These are phyloP conservation scores for Globisporangium echinulatum DNA, from an alignment of 352 stramenopile species.

Conservation along the genomic window DNA sequence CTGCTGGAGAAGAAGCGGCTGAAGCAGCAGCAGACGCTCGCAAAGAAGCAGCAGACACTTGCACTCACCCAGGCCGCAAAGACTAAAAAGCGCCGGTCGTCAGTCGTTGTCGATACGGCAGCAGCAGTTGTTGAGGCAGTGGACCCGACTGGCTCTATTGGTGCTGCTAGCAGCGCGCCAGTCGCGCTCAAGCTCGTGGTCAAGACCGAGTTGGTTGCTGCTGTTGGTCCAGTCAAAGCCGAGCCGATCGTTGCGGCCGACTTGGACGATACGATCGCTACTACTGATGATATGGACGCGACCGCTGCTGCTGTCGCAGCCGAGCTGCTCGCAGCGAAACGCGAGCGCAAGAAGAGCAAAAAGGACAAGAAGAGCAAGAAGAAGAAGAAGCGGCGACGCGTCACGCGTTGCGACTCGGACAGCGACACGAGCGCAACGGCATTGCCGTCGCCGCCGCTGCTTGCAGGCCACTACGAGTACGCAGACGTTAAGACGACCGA, in stretches of 20 bases:
- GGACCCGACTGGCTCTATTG: neutral
- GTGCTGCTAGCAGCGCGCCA: too few species aligned
- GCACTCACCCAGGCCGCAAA: conserved; percentile 3
- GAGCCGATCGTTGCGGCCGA: neutral
- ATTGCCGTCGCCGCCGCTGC: conserved; percentile 37
- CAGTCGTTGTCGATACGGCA: neutral
- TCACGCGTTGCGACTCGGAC: conserved; percentile 28
- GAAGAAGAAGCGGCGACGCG: conserved; percentile 31
- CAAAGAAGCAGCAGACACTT: conserved; percentile 60
- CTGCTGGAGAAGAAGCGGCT: conserved; percentile 36
- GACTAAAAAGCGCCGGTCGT: conserved; percentile 34
- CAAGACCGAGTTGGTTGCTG: neutral
- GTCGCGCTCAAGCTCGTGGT: neutral
- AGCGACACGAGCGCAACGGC: conserved; percentile 40
- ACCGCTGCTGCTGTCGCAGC: neutral
- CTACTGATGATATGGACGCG: neutral
- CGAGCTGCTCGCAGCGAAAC: conserved; percentile 1
- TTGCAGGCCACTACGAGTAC: conserved; percentile 35
- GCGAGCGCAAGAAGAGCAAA: conserved; percentile 29
- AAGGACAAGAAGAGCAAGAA: conserved; percentile 57
- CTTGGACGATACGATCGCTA: neutral
- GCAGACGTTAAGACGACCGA: conserved; percentile 12
- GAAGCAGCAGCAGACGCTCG: conserved; percentile 40
- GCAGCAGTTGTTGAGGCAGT: neutral
- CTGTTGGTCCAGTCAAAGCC: too few species aligned